Conservation (phyloP, 1,284 basidiomycete species). For the Abortiporus biennis region DNA sequence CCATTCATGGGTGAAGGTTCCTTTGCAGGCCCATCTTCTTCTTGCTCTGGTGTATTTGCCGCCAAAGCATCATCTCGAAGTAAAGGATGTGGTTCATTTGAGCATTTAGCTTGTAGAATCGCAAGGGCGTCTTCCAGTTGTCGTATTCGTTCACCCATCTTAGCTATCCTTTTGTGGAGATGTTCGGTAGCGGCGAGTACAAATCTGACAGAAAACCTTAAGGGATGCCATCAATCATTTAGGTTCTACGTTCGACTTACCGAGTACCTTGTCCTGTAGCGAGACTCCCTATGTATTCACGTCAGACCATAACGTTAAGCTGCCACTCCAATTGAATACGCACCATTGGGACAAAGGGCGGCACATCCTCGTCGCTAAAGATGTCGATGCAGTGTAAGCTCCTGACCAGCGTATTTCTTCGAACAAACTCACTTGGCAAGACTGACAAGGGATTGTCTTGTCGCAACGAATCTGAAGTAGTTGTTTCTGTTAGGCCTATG, state of each 20-base stretch:
- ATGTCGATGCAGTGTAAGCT: background rate
- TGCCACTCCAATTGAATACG: too few relatives aligned
- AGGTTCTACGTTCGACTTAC: slow-evolving; percentile 28
- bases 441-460: slow-evolving; percentile 69
- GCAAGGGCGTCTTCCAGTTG: slow-evolving; percentile 70
- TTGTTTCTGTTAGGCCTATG: slow-evolving; percentile 8
- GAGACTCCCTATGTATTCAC: slow-evolving; percentile 20
- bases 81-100: slow-evolving; percentile 53
- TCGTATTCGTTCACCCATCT: slow-evolving; percentile 70
- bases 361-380: slow-evolving; percentile 55
- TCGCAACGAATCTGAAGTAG: slow-evolving; percentile 58
- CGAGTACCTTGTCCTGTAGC: slow-evolving; percentile 61
- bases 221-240: background rate
- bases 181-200: slow-evolving; percentile 75
- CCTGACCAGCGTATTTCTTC: slow-evolving; percentile 2
- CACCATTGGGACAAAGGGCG: slow-evolving; percentile 67
- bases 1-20: slow-evolving; percentile 8
- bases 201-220: slow-evolving; percentile 39
- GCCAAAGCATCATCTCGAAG: slow-evolving; percentile 51
- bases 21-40: slow-evolving; percentile 14
- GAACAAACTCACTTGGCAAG: slow-evolving; percentile 44
- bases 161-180: slow-evolving; percentile 63
- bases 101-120: slow-evolving; percentile 35
- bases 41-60: slow-evolving; percentile 27
- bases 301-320: background rate